These are phyloP conservation scores for Daphne laureola DNA, from an alignment of 441 rosid species.

Conservation along the genomic window DNA sequence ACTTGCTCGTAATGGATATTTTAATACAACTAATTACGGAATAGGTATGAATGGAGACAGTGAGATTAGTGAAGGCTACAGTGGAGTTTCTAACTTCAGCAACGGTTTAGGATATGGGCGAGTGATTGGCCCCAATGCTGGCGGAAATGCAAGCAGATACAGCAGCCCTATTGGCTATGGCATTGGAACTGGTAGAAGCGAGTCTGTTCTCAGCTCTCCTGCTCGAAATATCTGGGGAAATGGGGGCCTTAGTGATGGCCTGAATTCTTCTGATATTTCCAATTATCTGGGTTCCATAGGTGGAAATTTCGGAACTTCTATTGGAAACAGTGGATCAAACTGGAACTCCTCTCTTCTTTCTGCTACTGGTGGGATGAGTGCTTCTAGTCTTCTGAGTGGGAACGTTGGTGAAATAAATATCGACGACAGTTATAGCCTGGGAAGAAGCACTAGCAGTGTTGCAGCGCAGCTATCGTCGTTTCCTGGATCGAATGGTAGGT, in stretches of 20 bases:
- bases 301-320: conserved; percentile 29
- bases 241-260: conserved; percentile 31
- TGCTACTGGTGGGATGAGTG: conserved; percentile 21
- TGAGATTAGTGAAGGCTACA: conserved; percentile 37
- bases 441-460: conserved; percentile 32
- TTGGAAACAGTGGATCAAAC: conserved; percentile 42
- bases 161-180: conserved; percentile 45
- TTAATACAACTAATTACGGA: conserved; percentile 37
- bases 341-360: conserved; percentile 43
- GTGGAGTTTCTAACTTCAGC: conserved; percentile 31
- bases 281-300: conserved; percentile 26
- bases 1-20: conserved; percentile 46
- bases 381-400: conserved; percentile 22
- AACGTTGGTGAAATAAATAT: conserved; percentile 24
- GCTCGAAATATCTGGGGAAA: conserved; percentile 58
- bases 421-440: conserved; percentile 26
- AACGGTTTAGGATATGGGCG: conserved; percentile 44
- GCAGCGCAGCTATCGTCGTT: conserved; percentile 35
- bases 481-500: conserved; percentile 32
- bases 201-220: conserved; percentile 37
- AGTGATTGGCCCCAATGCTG: conserved; percentile 32
- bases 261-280: conserved; percentile 28
- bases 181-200: conserved; percentile 31
- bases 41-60: conserved; percentile 44
- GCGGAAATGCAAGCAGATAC: conserved; percentile 41